Evolutionary conservation across 176 grass and related monocot genomes (phyloP).

Genomic region (Eremochloa ophiuroides): DNA sequence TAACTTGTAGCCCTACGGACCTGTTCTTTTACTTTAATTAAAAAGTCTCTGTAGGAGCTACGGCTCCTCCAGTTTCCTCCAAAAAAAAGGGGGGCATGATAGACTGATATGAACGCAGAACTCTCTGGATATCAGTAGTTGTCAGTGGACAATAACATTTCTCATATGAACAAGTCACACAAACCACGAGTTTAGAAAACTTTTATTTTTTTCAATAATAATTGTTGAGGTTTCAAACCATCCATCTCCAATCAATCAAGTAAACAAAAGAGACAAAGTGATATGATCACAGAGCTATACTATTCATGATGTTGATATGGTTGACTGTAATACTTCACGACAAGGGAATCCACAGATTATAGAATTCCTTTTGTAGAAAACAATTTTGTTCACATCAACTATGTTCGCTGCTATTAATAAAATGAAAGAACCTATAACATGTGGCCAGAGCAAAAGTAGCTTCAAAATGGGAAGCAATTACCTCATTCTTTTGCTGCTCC

Average conservation of each 20-base stretch:
- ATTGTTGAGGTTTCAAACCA: conserved; percentile 1
- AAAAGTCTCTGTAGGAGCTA: too few species aligned
- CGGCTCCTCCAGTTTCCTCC: too few species aligned
- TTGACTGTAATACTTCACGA: conserved; percentile 18
- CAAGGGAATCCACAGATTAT: not conserved
- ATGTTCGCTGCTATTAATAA: not conserved
- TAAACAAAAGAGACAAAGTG: conserved; percentile 20
- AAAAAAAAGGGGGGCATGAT: too few species aligned
- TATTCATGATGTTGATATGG: conserved; percentile 13
- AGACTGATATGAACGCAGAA: conserved; percentile 7
- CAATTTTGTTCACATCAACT: not conserved
- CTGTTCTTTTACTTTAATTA: too few species aligned
- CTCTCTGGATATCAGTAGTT: conserved; percentile 22
- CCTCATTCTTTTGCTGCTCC: conserved; percentile 61
- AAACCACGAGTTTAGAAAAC: conserved; percentile 23
- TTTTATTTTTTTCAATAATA: not conserved
- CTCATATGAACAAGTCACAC: conserved; percentile 12
- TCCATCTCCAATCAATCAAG: not conserved
- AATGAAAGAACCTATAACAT: not conserved
- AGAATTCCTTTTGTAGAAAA: not conserved
- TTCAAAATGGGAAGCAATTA: conserved; percentile 39
- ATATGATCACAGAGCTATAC: conserved; percentile 12
- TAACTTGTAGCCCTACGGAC: too few species aligned
- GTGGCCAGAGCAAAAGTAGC: not conserved
- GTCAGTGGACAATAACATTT: conserved; percentile 16